Base-by-base conservation (phyloP, 768 basidiomycete species). In the Rhizopogon sp. region DNA sequence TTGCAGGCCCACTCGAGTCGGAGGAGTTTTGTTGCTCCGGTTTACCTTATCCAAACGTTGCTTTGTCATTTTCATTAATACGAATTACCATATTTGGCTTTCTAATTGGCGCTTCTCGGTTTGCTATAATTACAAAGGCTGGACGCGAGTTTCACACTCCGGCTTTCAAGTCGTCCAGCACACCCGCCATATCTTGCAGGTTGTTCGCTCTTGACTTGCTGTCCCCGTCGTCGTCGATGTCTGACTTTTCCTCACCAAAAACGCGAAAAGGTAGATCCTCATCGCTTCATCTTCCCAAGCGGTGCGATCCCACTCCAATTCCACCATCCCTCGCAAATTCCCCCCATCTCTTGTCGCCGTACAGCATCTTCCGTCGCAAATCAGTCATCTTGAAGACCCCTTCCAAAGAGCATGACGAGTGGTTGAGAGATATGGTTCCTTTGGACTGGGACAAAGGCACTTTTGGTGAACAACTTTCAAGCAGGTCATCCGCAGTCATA, bases 381-480 rank as follows among this genome's bases (percentile, higher is more conserved):
- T 54, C 68, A 1, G 52, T 65, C 3, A 29, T 70, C 9, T 69
- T 71, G 14, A 72, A 60, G 39, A 61, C 70, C 9, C 80, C 81
- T 16, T 78, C 74, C 47, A 73, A 77, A 46, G 76, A 74, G 61
- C 80, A 83, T 56, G 79, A 85, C 60, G 71, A 72, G 58, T 86
- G 84, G 84, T 71, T 86, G 52, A 76, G 80, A 66, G 84, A 86
- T 71, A 85, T 83, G 60, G 72, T 85, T 2, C 84, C 84, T 8
- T 41, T 62, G 43, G 43, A 62, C 57, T 50, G 25, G 22, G 40
- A 28, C 6, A 57, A 22, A 56, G 14, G 17, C 37, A 20, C 33
- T 10, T 16, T 14, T n/a, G 49, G 45, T 25, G 35, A 31, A 33
- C n/a, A 20, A 5, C 6, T 16, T 9, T 39, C 5, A 17, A 35